A percentile compares a stretch with the other conserved stretches of the same genome.
These are phyloP conservation scores for Penicillium mononematosum DNA, from an alignment of 495 filamentous ascomycete species.

Conservation along the genomic window DNA sequence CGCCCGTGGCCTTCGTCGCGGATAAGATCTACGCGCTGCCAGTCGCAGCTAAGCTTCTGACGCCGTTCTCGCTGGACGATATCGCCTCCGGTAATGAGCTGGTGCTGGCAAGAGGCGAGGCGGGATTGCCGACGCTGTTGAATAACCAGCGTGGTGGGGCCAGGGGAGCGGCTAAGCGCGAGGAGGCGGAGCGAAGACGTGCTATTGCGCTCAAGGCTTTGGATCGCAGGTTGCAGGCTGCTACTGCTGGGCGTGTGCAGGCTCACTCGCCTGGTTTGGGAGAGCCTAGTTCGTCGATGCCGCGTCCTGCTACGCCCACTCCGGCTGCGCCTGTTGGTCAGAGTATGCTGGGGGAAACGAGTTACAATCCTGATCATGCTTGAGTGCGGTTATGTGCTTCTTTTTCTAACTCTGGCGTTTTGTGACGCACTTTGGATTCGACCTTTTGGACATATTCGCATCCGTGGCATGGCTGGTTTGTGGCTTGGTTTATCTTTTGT, in stretches of 20 bases:
- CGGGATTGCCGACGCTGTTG: constrained; percentile 60
- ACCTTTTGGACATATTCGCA: constrained; percentile 21
- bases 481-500: constrained; percentile 1
- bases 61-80: constrained; percentile 83
- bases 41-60: constrained; percentile 71
- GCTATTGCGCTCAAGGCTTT: constrained; percentile 87
- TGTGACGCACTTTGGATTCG: constrained; percentile 6
- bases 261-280: constrained; percentile 24
- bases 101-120: constrained; percentile 66
- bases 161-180: constrained; percentile 59
- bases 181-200: constrained; percentile 87
- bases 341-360: constrained; percentile 64
- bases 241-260: constrained; percentile 53
- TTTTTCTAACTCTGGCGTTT: constrained; percentile 8
- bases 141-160: constrained; percentile 41
- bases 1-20: constrained; percentile 68
- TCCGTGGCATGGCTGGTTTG: constrained; percentile 4
- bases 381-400: constrained; percentile 22
- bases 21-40: constrained; percentile 72
- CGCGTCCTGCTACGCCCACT: constrained; percentile 33
- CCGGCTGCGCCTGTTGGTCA: constrained; percentile 36
- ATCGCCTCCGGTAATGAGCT: constrained; percentile 76
- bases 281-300: constrained; percentile 43
- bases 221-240: constrained; percentile 86
- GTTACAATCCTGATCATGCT: constrained; percentile 63